Conservation (phyloP, 2,329 filamentous ascomycete species). For the Aschersonia sp. region DNA sequence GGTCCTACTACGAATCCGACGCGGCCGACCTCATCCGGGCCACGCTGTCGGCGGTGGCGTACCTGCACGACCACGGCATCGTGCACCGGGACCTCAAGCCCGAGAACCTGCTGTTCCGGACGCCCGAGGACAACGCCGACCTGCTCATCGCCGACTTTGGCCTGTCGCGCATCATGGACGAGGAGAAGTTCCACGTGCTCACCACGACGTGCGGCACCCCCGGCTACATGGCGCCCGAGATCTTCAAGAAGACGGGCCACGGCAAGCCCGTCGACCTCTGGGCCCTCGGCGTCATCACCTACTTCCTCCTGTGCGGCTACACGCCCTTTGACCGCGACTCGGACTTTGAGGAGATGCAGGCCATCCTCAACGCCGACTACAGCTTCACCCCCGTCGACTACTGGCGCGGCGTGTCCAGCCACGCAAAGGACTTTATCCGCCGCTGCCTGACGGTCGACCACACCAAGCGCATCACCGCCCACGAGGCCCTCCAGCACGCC, state of each 20-base stretch:
- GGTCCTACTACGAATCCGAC: conserved; percentile 95
- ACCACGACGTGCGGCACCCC: conserved; percentile 97
- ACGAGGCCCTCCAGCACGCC: conserved; percentile 55
- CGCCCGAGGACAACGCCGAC: conserved; percentile 94
- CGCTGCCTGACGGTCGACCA: conserved; percentile 86
- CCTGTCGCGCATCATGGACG: conserved; percentile 93
- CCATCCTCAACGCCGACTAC: conserved; percentile 93
- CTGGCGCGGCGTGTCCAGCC: conserved; percentile 82
- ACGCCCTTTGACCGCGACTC: conserved; percentile 95
- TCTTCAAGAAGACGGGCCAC: conserved; percentile 97
- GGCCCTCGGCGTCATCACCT: conserved; percentile 97
- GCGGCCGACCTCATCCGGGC: conserved; percentile 90
- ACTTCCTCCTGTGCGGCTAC: conserved; percentile 95
- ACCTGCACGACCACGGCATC: conserved; percentile 96
- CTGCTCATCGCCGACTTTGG: conserved; percentile 96
- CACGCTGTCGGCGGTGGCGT: conserved; percentile 92
- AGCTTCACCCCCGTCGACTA: conserved; percentile 89
- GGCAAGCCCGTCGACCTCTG: conserved; percentile 97
- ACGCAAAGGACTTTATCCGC: conserved; percentile 83
- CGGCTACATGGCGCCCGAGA: conserved; percentile 98
- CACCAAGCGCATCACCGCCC: conserved; percentile 74
- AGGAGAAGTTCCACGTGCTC: conserved; percentile 93
- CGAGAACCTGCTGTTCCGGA: conserved; percentile 91
- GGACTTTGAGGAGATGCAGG: conserved; percentile 98
- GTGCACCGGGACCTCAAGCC: conserved; percentile 97